These are phyloP conservation scores for Hanseniaspora mollemarum DNA, from an alignment of 805 yeast genomes.

Conservation along the genomic window DNA sequence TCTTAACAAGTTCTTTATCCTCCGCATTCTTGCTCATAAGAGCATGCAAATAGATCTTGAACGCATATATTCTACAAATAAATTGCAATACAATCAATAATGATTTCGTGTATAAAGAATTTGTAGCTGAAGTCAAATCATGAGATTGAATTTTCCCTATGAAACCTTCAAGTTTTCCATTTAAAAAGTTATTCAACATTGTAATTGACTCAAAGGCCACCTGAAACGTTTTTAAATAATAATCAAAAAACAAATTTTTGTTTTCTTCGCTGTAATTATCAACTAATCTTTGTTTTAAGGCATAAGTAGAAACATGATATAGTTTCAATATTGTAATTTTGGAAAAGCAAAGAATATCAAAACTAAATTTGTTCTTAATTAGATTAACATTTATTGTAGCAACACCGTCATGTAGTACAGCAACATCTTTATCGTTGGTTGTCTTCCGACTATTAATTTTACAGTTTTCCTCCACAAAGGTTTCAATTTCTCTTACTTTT, in stretches of 20 bases:
- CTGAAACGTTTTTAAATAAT: too few relatives aligned
- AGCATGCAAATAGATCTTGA: background rate
- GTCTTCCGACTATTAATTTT: background rate
- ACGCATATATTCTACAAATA: background rate
- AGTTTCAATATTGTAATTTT: too few relatives aligned
- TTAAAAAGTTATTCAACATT: background rate
- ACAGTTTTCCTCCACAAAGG: background rate
- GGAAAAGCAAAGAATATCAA: background rate
- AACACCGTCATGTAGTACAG: background rate
- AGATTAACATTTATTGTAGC: background rate
- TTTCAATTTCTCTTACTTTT: background rate
- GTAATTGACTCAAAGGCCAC: background rate
- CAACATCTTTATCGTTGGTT: background rate
- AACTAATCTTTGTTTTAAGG: background rate
- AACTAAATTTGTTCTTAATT: background rate
- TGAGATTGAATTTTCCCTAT: background rate
- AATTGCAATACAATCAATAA: background rate
- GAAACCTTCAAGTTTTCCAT: background rate
- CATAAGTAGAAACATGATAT: background rate
- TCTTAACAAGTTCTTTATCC: too few relatives aligned
- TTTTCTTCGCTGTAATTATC: background rate
- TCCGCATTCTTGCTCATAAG: too few relatives aligned
- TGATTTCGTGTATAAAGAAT: background rate
- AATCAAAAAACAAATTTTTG: background rate
- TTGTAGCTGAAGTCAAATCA: background rate